phyloP scores from a whole-genome alignment of 306 rosid genomes.

The Ormosia emarginata region DNA sequence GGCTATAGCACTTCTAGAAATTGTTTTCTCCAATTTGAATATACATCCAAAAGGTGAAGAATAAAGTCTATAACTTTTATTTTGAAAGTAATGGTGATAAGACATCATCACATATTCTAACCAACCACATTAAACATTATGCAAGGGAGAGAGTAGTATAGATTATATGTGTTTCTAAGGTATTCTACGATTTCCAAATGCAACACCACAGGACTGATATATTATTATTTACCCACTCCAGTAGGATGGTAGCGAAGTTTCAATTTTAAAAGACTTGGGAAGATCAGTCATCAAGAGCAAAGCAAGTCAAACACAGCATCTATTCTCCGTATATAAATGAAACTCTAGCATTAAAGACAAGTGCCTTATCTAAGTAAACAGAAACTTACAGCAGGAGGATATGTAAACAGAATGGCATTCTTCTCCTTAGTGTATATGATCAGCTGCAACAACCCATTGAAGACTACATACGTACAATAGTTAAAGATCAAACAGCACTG shows the following conservation, averaged over 20 bases:
- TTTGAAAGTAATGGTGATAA: background rate
- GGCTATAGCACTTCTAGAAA: background rate
- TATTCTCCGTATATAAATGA: background rate
- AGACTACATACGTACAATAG: conserved; percentile 74
- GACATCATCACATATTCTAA: background rate
- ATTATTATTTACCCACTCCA: background rate
- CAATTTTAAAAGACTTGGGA: background rate
- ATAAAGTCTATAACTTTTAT: background rate
- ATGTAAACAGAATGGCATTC: conserved; percentile 80
- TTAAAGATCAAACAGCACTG: conserved; percentile 50
- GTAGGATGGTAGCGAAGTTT: background rate
- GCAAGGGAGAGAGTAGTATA: background rate
- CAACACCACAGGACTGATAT: background rate
- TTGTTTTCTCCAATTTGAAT: background rate
- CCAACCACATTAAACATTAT: background rate
- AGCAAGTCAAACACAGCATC: background rate
- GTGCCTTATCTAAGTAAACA: background rate
- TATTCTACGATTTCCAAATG: background rate
- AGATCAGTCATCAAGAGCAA: background rate
- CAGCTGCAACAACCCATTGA: conserved; percentile 81
- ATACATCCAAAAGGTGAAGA: background rate
- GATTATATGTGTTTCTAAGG: conserved; percentile 1
- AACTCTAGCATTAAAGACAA: background rate
- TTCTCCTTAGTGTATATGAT: conserved; percentile 85
- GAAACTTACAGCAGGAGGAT: conserved; percentile 72